Base-by-base conservation (phyloP, 1,284 basidiomycete genomes). In the Leccinum subspadiceum region DNA sequence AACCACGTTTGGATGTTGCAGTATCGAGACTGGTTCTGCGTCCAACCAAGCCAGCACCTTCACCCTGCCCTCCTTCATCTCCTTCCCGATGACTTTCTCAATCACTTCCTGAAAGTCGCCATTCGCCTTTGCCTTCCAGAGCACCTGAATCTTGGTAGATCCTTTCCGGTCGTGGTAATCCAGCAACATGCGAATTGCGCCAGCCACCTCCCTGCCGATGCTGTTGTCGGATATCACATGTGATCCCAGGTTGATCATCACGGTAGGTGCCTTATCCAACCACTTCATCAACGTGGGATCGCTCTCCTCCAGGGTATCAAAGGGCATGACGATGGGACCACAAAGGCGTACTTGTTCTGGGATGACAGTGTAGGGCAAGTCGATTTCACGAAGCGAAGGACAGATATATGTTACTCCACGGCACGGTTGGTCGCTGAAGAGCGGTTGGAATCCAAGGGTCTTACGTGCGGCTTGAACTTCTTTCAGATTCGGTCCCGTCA, bases 1-100 rank as follows among this genome's bases (percentile, higher is more conserved):
- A n/a, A 58, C 41, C 49, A 65, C 17, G 29, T 62, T 61, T 0
- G 54, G 52, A 53, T 62, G 63, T 17, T 65, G 64, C 7, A 67
- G 41, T 49, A 64, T 53, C 10, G 65, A 53, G 29, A 62, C 44
- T 1, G 62, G 58, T 10, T 66, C 64, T n/a, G 49, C 55, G 2
- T 65, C 54, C 33, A 66, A 15, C 64, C 65, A 66, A 20, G 29
- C 31, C 17, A 53, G 10, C 20, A 53, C n/a, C 31, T 53, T 53
- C 51, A 53, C 51, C 7, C 51, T 53, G 12, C 31, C 51, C 35
- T 53, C 51, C 8, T 7, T 35, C 17, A 53, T 53, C 20, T 53
- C 31, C 31, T 53, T 33, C 15, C 59, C 54, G 2, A 63, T 46
- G 7, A 57, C n/a, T 4, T 56, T 50, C 2, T 61, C 35, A 5